Evolutionary conservation across 2,329 filamentous ascomycete genomes (phyloP).

Genomic region (Chaetothyriales sp.): DNA sequence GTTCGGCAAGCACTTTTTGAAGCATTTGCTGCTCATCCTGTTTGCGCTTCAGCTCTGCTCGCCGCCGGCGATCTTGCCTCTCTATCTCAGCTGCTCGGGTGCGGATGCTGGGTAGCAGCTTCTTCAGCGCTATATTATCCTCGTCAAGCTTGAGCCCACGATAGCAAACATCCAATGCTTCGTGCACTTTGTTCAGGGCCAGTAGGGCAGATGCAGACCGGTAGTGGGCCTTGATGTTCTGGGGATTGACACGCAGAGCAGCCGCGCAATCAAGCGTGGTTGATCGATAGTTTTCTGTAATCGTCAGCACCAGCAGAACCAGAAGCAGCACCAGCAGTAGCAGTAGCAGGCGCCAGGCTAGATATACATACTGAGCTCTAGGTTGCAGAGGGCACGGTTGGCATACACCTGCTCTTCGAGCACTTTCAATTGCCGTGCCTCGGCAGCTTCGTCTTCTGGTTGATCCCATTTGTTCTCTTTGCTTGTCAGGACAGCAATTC

Average conservation of each 20-base stretch:
- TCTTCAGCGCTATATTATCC: constrained; percentile 50
- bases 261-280: constrained; percentile 73
- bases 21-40: constrained; percentile 47
- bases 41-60: constrained; percentile 29
- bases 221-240: constrained; percentile 82
- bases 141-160: constrained; percentile 60
- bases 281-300: constrained; percentile 63
- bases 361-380: constrained; percentile 51
- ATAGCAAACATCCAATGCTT: constrained; percentile 66
- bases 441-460: constrained; percentile 40
- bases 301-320: too few species aligned
- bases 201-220: constrained; percentile 66
- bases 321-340: not conserved
- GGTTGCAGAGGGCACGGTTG: constrained; percentile 80
- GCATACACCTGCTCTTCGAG: constrained; percentile 63
- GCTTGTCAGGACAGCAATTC: constrained; percentile 52
- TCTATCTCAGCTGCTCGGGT: constrained; percentile 42
- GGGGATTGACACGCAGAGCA: constrained; percentile 61
- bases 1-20: constrained; percentile 48
- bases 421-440: constrained; percentile 45
- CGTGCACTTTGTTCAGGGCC: constrained; percentile 58
- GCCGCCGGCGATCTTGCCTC: constrained; percentile 40
- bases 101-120: constrained; percentile 48
- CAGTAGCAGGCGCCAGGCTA: not conserved
- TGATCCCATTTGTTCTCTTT: constrained; percentile 32